Percentiles rank a stretch among this genome's conserved stretches.
Conservation (phyloP, 768 basidiomycete species). For the Vishniacozyma victoriae region DNA sequence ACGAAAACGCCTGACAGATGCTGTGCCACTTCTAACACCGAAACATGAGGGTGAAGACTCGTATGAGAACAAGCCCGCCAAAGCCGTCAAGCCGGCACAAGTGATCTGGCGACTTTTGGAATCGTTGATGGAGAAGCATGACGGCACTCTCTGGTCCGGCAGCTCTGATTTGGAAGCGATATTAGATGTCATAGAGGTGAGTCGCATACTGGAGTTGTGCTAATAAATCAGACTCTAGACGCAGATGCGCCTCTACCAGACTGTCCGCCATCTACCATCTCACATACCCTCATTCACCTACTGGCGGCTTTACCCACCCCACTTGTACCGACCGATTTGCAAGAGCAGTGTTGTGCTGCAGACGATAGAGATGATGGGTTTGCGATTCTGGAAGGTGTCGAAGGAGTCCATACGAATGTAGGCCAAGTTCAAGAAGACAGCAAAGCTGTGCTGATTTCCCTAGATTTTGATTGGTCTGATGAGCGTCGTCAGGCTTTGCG, state of each 20-base stretch:
- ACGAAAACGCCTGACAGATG: conserved; percentile 5
- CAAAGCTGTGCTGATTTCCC: background rate
- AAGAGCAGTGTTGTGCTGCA: conserved; percentile 15
- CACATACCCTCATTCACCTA: conserved; percentile 17
- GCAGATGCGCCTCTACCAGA: background rate
- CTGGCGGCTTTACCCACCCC: conserved; percentile 20
- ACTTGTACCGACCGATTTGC: conserved; percentile 17
- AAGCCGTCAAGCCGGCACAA: conserved; percentile 12
- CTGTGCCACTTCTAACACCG: background rate
- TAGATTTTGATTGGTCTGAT: conserved; percentile 33
- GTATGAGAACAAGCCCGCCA: background rate
- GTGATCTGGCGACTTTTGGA: conserved; percentile 35
- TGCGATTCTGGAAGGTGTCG: conserved; percentile 28
- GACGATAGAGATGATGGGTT: conserved; percentile 34
- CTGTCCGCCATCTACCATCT: background rate
- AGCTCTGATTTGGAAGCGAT: conserved; percentile 4
- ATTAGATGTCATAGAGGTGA: conserved; percentile 23
- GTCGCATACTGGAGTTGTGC: conserved; percentile 1
- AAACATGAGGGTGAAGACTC: background rate
- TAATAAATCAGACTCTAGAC: background rate
- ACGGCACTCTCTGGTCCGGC: conserved; percentile 11
- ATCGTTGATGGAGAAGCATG: conserved; percentile 24
- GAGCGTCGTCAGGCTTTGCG: conserved; percentile 24
- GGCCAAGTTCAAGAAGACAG: background rate
- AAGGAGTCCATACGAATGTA: conserved; percentile 34